These are phyloP conservation scores for Puccinia hordei DNA, from an alignment of 1,284 basidiomycete genomes.

Conservation along the genomic window DNA sequence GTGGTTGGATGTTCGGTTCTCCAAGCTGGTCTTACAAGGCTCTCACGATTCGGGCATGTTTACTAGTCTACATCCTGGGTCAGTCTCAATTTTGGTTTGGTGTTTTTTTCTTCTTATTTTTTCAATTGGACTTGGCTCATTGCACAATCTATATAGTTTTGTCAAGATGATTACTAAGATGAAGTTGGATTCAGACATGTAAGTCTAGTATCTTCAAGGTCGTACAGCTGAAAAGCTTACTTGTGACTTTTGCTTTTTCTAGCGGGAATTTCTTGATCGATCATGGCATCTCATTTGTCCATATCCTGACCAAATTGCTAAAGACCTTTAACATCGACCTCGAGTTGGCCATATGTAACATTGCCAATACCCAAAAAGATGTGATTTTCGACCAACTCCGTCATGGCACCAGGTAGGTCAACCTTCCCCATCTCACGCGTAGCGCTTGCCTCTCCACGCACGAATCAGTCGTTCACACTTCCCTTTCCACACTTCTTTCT, in stretches of 20 bases:
- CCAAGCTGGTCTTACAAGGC: constrained; percentile 38
- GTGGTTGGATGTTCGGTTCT: constrained; percentile 35
- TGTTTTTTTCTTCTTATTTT: neutral
- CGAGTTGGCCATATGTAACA: constrained; percentile 40
- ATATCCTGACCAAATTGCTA: constrained; percentile 30
- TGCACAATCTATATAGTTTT: constrained; percentile 4
- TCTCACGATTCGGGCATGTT: constrained; percentile 46
- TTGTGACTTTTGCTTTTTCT: too few species aligned
- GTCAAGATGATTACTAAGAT: constrained; percentile 43
- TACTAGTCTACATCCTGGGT: constrained; percentile 33
- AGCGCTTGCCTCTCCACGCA: too few species aligned
- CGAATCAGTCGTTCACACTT: neutral
- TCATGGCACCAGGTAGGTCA: constrained; percentile 29
- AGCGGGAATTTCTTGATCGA: constrained; percentile 42
- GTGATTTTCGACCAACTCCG: constrained; percentile 42
- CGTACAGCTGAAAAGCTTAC: neutral
- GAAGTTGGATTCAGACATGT: constrained; percentile 44
- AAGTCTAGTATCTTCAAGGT: neutral
- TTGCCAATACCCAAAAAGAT: constrained; percentile 46
- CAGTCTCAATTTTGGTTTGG: neutral
- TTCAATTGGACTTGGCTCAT: too few species aligned
- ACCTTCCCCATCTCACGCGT: neutral
- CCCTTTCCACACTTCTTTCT: neutral
- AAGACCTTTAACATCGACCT: constrained; percentile 39
- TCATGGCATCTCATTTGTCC: constrained; percentile 33